phyloP scores from a whole-genome alignment of 1,284 basidiomycete genomes.

The Xerocomus amazonicus region DNA sequence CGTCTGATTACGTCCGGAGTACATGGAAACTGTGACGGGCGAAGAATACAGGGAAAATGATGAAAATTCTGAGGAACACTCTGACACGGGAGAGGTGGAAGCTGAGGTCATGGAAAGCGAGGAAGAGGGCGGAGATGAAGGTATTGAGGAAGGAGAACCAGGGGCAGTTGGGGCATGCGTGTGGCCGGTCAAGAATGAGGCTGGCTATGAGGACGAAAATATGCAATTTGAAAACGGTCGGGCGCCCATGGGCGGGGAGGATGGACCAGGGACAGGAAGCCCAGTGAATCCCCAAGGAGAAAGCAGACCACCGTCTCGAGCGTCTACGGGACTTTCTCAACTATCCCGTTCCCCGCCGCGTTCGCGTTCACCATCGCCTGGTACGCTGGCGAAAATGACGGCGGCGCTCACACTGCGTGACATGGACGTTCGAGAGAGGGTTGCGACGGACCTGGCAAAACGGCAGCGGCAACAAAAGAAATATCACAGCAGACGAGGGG shows the following conservation, averaged over 20 bases:
- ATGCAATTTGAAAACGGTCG: slow-evolving; percentile 14
- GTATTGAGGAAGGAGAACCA: slow-evolving; percentile 4
- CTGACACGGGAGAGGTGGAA: slow-evolving; percentile 38
- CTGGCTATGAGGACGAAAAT: slow-evolving; percentile 12
- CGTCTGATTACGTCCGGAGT: slow-evolving; percentile 40
- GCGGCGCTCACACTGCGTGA: slow-evolving; percentile 28
- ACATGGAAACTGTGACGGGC: slow-evolving; percentile 60
- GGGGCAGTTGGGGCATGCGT: slow-evolving; percentile 25
- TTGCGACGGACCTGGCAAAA: slow-evolving; percentile 62
- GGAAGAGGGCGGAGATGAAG: slow-evolving; percentile 31
- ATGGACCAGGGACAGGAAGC: slow-evolving; percentile 2
- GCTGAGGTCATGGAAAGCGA: slow-evolving; percentile 33
- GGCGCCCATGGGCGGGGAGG: background rate
- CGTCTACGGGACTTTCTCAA: slow-evolving; percentile 29
- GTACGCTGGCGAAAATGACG: slow-evolving; percentile 34
- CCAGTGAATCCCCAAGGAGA: slow-evolving; percentile 20
- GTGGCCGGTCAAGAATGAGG: slow-evolving; percentile 24
- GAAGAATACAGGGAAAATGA: slow-evolving; percentile 38
- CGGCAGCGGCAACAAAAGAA: slow-evolving; percentile 67
- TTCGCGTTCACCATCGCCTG: slow-evolving; percentile 42
- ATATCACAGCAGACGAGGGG: slow-evolving; percentile 68
- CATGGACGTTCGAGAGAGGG: slow-evolving; percentile 50
- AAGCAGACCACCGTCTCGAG: slow-evolving; percentile 25
- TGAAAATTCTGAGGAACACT: slow-evolving; percentile 26
- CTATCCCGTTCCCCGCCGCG: slow-evolving; percentile 45